Evolutionary conservation across 73 alveolate genomes (phyloP), one percentile per base, ranked within the genome.

Genomic region (Stentor roeselii): DNA sequence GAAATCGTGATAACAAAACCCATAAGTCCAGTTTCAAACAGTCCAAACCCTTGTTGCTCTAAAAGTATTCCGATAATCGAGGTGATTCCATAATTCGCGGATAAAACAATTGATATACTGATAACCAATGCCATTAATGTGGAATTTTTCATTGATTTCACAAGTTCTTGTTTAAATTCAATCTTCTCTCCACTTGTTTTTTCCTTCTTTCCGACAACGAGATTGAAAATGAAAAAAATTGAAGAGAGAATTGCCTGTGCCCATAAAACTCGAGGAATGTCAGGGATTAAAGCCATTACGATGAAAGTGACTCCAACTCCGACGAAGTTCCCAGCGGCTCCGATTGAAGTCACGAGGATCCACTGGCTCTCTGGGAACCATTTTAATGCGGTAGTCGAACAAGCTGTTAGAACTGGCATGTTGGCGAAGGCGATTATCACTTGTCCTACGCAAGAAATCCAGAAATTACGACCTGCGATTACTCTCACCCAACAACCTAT

Each of bases 251-350:
- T 58, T 21, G 74, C 74, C 15, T 58, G 74, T 58, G 35, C 15
- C 35, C 15, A 31, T 21, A 21, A 21, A 21, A 58, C 27, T 2
- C n/a, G 77, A 67, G n/a, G 2, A 15, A 67, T 67, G 42, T 67
- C 82, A 67, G n/a, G 11, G n/a, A 67, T 15, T 1, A 27, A 67
- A 32, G 82, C 60, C 11, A n/a, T 32, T 2, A 31, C 42, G 0
- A 67, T 67, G 15, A 67, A 67, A n/a, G 59, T 14, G 32, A 30
- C 38, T 15, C 82, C 82, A 21, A 35, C 31, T 31, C 82, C 82
- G 0, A 67, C 59, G 21, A 67, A 67, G 31, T 67, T 67, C 31
- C 82, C 32, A n/a, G 31, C 32, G 32, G 60, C 32, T 67, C 60
- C 38, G 15, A 67, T 67, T 1, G 37, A 15, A 2, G 42, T 35